These are phyloP conservation scores for Cupressus sempervirens DNA, from an alignment of 75 land plant species.

Conservation along the genomic window DNA sequence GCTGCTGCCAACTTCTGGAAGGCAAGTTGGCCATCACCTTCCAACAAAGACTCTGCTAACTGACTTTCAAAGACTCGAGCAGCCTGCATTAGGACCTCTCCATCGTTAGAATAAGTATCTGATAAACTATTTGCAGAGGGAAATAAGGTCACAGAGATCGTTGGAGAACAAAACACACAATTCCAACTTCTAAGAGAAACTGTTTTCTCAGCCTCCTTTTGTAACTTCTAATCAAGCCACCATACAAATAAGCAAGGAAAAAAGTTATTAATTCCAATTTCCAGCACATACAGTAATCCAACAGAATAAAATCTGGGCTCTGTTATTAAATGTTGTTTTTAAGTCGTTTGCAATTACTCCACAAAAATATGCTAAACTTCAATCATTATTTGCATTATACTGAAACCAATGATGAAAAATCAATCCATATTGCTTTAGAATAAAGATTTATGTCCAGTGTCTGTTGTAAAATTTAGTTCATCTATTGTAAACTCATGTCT, in stretches of 20 bases:
- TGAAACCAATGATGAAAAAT: background rate
- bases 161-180: background rate
- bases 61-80: slow-evolving; percentile 94
- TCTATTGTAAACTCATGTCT: background rate
- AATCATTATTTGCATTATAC: background rate
- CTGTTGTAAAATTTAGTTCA: background rate
- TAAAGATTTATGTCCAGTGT: background rate
- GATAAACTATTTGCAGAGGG: background rate
- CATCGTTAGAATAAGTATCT: background rate
- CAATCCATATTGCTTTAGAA: background rate
- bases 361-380: background rate
- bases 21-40: slow-evolving; percentile 94
- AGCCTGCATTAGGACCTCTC: slow-evolving; percentile 46
- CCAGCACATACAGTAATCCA: background rate
- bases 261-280: background rate
- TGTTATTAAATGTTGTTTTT: background rate
- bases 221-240: background rate
- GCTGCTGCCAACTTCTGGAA: slow-evolving; percentile 97
- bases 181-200: background rate
- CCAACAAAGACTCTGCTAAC: slow-evolving; percentile 87
- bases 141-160: background rate
- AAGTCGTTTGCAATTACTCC: background rate
- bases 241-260: background rate
- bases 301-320: background rate
- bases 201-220: background rate